Evolutionary conservation across 371 early-diverging fungal genomes (phyloP).

Genomic region (Fennellomyces sp.): DNA sequence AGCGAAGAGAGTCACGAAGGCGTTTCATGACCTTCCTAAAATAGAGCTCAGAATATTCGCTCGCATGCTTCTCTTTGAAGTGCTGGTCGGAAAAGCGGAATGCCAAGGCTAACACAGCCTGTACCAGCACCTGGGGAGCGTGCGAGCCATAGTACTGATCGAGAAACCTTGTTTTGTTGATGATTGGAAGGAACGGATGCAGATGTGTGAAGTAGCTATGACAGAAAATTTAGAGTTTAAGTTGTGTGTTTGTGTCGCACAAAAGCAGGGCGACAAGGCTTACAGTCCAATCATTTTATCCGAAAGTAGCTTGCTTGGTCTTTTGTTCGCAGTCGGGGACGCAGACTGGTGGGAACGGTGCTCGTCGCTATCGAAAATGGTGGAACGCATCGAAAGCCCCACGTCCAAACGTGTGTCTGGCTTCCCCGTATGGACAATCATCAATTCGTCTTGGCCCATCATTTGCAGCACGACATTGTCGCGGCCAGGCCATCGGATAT

Average conservation of each 20-base stretch:
- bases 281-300: conserved; percentile 31
- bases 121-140: conserved; percentile 42
- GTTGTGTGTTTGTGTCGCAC: conserved; percentile 10
- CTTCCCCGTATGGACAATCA: conserved; percentile 40
- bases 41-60: conserved; percentile 36
- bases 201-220: conserved; percentile 55
- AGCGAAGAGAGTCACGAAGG: conserved; percentile 29
- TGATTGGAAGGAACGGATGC: conserved; percentile 61
- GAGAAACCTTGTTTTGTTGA: conserved; percentile 56
- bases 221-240: conserved; percentile 3
- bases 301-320: conserved; percentile 15
- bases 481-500: conserved; percentile 42
- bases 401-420: conserved; percentile 34
- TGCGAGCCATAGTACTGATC: conserved; percentile 29
- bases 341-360: conserved; percentile 10
- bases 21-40: conserved; percentile 41
- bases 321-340: conserved; percentile 8
- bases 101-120: conserved; percentile 56
- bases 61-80: conserved; percentile 31
- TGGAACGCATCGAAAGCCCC: conserved; percentile 38
- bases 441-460: conserved; percentile 43
- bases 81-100: conserved; percentile 42
- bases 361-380: conserved; percentile 27
- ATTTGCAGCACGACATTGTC: conserved; percentile 37
- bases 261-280: background rate